Conservation (phyloP, 2,329 filamentous ascomycete species). For the Cladophialophora carrionii region DNA sequence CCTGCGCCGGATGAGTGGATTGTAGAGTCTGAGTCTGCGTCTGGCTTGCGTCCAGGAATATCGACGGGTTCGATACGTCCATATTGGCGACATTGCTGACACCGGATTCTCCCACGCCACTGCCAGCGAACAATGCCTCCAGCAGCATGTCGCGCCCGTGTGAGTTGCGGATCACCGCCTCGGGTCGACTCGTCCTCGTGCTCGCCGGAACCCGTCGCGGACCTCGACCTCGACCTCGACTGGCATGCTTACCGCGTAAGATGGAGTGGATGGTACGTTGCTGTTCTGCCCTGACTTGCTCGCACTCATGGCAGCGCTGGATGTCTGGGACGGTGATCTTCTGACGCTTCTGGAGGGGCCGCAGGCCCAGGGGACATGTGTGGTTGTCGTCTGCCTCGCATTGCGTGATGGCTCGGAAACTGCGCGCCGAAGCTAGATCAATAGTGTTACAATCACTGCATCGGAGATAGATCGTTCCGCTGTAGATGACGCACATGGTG, state of each 20-base stretch:
- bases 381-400: neutral
- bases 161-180: neutral
- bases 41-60: too few species aligned
- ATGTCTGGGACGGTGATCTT: neutral
- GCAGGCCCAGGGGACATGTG: neutral
- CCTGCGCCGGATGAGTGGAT: neutral
- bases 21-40: too few species aligned
- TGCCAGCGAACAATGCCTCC: neutral
- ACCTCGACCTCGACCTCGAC: neutral
- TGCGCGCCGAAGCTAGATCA: neutral
- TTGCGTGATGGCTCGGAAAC: neutral
- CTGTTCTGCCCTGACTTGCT: neutral
- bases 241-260: neutral
- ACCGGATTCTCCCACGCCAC: neutral
- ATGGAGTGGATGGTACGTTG: neutral
- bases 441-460: constrained; percentile 3
- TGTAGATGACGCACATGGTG: constrained; percentile 49
- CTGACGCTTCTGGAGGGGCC: neutral
- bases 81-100: too few species aligned
- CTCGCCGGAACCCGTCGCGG: too few species aligned
- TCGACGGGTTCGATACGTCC: too few species aligned
- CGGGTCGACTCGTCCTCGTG: neutral
- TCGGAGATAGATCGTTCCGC: neutral
- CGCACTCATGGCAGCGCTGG: neutral
- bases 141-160: neutral